A percentile compares a stretch with the other conserved stretches of the same genome.
These are phyloP conservation scores for Filobasidium wieringae DNA, from an alignment of 768 basidiomycete genomes.

Conservation along the genomic window DNA sequence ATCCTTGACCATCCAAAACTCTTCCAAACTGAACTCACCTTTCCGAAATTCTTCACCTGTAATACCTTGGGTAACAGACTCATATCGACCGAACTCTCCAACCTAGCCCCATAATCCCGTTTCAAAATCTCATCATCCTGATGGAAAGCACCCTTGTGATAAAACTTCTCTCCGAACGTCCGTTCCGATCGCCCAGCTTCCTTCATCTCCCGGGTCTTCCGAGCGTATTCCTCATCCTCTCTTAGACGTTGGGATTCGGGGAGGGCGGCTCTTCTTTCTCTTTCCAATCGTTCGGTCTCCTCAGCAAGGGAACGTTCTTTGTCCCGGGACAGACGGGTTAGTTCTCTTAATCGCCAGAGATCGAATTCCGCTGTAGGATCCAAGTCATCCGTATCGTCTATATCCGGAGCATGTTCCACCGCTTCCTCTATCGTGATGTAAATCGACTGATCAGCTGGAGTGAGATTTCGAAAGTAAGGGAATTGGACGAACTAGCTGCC, in stretches of 20 bases:
- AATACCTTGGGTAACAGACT: constrained; percentile 83
- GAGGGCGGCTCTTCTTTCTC: constrained; percentile 78
- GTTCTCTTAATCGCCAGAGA: constrained; percentile 86
- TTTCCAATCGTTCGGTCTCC: constrained; percentile 77
- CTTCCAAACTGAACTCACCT: constrained; percentile 21
- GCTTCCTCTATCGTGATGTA: constrained; percentile 59
- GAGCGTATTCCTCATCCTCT: constrained; percentile 80
- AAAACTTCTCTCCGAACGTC: constrained; percentile 93
- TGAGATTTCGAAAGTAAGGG: not conserved
- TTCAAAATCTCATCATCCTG: constrained; percentile 83
- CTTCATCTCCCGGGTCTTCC: constrained; percentile 66
- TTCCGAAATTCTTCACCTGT: constrained; percentile 82
- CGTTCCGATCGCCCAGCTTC: constrained; percentile 49
- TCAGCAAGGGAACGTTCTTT: constrained; percentile 72
- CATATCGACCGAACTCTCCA: constrained; percentile 76
- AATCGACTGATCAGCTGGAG: not conserved
- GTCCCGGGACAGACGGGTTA: constrained; percentile 85
- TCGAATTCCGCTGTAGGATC: constrained; percentile 87
- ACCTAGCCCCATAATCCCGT: constrained; percentile 67
- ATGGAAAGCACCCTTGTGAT: constrained; percentile 98
- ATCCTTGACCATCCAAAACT: not conserved
- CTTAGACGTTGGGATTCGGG: constrained; percentile 85
- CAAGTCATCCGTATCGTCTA: constrained; percentile 89
- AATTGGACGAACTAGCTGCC: constrained; percentile 58
- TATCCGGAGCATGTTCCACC: constrained; percentile 65